Evolutionary conservation across 129 eudicot genomes (phyloP), one percentile per base, ranked within the genome.

Genomic region (Helianthus tuberosus): DNA sequence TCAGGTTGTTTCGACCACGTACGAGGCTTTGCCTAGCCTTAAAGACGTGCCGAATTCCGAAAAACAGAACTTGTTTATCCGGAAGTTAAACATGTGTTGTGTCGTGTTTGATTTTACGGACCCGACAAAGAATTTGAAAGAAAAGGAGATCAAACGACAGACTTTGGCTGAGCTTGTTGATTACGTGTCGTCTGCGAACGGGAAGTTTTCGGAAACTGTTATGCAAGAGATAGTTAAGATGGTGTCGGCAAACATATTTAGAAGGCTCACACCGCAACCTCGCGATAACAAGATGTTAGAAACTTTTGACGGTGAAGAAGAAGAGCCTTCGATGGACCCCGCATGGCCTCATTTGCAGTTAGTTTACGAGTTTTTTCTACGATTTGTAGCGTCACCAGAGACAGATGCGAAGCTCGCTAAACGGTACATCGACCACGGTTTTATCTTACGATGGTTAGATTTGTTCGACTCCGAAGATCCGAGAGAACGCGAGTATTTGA

Each of bases 341-440:
- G 81, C 87, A 8, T 89, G 96, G 96, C 86, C 96, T 13, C 96
- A 89, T 75, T 73, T 89, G 79, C 96, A 89, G 46, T 80, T 84
- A 57, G 91, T 89, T 17, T 89, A 89, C 27, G 96, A 89, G 62
- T 86, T 89, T 73, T 85, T 89, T 68, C 89, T 86, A 38, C 79
- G 96, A 54, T 89, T 89, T 17, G 96, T 86, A 64, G 86, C 95
- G 66, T 90, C 96, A 32, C 88, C 96, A 0, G 90, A 87, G 57
- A 90, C 87, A 0, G 92, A 89, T 87, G 90, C 96, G 13, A 89
- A 89, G 72, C 49, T 89, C 39, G 92, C 96, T n/a, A 89, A 89
- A 78, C 74, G 92, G 63, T 89, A 80, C 47, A 71, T 89, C 5
- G 96, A 89, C 59, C 92, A 81, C 68, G 75, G 80, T 47, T 89